Conservation (phyloP, 2,329 filamentous ascomycete species). For the Cercospora janseana region DNA sequence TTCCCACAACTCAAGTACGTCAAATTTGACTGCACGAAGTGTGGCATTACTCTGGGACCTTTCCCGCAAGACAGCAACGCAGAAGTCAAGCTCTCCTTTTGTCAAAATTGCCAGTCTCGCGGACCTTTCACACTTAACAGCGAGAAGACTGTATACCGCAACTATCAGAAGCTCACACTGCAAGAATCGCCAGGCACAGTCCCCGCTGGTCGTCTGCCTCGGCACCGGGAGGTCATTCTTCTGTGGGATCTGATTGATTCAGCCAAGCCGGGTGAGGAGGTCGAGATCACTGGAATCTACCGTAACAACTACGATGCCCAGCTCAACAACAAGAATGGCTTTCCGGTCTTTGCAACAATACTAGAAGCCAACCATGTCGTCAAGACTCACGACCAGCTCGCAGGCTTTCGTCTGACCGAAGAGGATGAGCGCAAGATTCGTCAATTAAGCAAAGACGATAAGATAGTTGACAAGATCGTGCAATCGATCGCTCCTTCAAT, state of each 20-base stretch:
- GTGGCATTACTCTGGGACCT: conserved; percentile 83
- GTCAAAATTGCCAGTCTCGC: conserved; percentile 91
- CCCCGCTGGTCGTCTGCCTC: conserved; percentile 87
- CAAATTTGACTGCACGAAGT: conserved; percentile 96
- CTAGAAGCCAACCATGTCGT: conserved; percentile 96
- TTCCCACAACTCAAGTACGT: conserved; percentile 98
- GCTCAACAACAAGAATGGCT: conserved; percentile 97
- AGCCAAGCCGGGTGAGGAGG: conserved; percentile 95
- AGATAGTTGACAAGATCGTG: conserved; percentile 89
- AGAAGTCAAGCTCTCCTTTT: conserved; percentile 94
- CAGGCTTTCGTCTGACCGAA: conserved; percentile 91
- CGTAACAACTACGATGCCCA: conserved; percentile 98
- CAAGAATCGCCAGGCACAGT: conserved; percentile 97
- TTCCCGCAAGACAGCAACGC: conserved; percentile 97
- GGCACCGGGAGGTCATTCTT: conserved; percentile 89
- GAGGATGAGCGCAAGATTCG: conserved; percentile 92
- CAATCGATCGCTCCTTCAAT: conserved; percentile 94
- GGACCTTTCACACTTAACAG: conserved; percentile 95
- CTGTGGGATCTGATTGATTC: conserved; percentile 96
- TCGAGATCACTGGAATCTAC: conserved; percentile 95
- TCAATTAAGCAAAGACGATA: conserved; percentile 79
- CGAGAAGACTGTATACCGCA: conserved; percentile 96
- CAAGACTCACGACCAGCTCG: conserved; percentile 95
- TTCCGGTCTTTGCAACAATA: conserved; percentile 96
- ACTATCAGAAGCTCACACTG: conserved; percentile 96